Conservation (phyloP, 129 eudicot genomes). For the Flaveria bidentis region DNA sequence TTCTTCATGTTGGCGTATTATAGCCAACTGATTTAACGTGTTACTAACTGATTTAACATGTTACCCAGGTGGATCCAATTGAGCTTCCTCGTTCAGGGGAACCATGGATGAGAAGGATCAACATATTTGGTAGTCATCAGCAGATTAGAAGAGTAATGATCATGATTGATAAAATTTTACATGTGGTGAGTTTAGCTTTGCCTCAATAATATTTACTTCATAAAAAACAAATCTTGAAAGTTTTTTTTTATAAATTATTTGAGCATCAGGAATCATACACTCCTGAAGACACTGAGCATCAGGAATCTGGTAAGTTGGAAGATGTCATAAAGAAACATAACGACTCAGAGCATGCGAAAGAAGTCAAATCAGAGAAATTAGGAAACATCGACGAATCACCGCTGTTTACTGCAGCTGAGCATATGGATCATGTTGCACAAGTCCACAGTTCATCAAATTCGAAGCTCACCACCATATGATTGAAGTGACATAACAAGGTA, state of each 20-base stretch:
- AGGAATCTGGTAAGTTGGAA: background rate
- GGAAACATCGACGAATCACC: too few species aligned
- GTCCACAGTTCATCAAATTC: background rate
- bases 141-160: background rate
- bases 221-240: background rate
- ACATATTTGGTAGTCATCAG: background rate
- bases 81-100: background rate
- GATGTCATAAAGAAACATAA: background rate
- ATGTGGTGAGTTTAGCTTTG: background rate
- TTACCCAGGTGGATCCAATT: background rate
- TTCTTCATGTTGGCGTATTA: too few species aligned
- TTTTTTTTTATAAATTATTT: too few species aligned
- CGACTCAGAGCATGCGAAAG: background rate
- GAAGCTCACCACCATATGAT: background rate
- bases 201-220: background rate
- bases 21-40: too few species aligned
- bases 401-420: background rate
- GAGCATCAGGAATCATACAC: background rate
- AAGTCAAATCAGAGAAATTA: too few species aligned
- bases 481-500: background rate
- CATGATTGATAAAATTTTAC: background rate
- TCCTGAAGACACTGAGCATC: background rate
- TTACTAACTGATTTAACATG: too few species aligned
- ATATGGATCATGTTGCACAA: too few species aligned
- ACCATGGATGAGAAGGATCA: background rate